phyloP scores from a whole-genome alignment of 75 land plant genomes.

The Cryptomeria japonica region DNA sequence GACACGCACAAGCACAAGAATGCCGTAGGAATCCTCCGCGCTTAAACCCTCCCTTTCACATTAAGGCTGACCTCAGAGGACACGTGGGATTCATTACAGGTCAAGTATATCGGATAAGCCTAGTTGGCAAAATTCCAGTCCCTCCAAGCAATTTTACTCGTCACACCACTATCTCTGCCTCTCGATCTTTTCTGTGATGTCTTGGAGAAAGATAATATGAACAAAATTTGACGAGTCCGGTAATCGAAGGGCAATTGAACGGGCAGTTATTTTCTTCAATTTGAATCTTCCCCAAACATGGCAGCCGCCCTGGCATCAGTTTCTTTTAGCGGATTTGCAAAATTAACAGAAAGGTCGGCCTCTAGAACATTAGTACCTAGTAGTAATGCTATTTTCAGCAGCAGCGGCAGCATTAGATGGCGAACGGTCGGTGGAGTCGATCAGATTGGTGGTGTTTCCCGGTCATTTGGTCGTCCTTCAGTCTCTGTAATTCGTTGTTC shows the following conservation, averaged over 20 bases:
- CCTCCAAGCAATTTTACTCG: background rate
- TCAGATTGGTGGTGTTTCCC: background rate
- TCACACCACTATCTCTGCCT: background rate
- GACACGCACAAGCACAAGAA: too few species aligned
- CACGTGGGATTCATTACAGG: too few species aligned
- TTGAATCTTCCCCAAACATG: background rate
- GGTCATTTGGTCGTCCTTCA: background rate
- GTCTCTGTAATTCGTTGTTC: background rate
- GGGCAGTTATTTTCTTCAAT: background rate
- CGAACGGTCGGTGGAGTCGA: background rate
- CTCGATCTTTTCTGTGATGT: background rate
- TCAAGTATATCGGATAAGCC: constrained; percentile 9
- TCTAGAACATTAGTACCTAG: background rate
- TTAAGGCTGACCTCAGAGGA: too few species aligned
- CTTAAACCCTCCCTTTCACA: too few species aligned
- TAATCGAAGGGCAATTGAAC: background rate
- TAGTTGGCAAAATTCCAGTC: background rate
- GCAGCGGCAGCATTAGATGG: background rate
- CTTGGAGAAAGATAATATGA: background rate
- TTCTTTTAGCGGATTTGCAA: background rate
- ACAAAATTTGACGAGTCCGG: background rate
- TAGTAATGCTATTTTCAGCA: background rate
- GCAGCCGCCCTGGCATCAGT: background rate
- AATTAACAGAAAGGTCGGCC: background rate
- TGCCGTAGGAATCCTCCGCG: too few species aligned